phyloP scores from a whole-genome alignment of 768 basidiomycete species.

The Tulasnella sp. region DNA sequence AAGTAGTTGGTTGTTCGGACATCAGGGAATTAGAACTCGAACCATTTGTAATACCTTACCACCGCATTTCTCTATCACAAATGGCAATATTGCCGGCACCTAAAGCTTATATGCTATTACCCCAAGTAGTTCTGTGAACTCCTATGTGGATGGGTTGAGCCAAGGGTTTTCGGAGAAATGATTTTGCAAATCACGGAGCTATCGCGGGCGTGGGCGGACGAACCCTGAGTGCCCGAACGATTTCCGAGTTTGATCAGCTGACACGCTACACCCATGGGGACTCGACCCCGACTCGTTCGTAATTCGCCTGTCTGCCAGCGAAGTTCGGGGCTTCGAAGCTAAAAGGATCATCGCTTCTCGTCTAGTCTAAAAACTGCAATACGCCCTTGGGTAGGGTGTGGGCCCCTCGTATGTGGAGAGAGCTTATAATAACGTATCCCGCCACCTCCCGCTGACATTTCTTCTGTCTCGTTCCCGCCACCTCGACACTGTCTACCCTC shows the following conservation, averaged over 20 bases:
- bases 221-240: background rate
- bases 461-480: conserved; percentile 7
- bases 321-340: background rate
- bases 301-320: background rate
- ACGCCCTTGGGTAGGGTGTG: background rate
- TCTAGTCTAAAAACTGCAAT: background rate
- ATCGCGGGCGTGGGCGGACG: background rate
- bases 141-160: background rate
- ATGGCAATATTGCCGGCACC: background rate
- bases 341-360: background rate
- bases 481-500: background rate
- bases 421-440: background rate
- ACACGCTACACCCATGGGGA: conserved; percentile 4
- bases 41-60: background rate
- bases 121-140: background rate
- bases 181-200: conserved; percentile 6
- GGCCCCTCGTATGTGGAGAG: background rate
- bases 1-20: background rate
- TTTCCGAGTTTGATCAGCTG: background rate
- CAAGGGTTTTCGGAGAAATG: background rate
- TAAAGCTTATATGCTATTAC: background rate
- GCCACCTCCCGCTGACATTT: conserved; percentile 1
- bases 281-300: background rate
- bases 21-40: background rate
- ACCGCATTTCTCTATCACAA: background rate